Conservation (phyloP, 176 grass and related monocot genomes). For the Oryza coarctata region DNA sequence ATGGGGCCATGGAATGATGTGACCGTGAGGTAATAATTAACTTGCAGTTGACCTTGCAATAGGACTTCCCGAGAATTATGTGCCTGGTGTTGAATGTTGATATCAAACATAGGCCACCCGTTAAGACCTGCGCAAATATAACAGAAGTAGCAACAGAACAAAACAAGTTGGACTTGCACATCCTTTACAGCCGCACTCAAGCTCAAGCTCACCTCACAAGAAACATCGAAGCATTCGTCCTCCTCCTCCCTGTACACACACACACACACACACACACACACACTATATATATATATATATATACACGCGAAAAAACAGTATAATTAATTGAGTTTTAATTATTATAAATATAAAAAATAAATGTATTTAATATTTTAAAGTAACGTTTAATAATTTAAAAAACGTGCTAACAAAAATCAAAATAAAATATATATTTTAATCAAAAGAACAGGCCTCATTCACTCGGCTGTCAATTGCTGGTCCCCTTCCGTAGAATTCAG, state of each 20-base stretch:
- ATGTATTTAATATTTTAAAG: too few species aligned
- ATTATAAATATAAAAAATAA: too few species aligned
- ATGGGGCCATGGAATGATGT: not conserved
- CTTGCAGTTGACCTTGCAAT: not conserved
- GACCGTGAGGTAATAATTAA: not conserved
- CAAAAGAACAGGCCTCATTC: too few species aligned
- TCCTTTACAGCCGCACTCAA: not conserved
- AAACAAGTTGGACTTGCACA: not conserved
- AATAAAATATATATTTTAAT: too few species aligned
- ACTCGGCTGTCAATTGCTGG: slow-evolving; percentile 17
- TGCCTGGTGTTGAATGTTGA: not conserved
- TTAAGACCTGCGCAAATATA: not conserved
- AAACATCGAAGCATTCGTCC: too few species aligned
- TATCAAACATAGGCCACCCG: not conserved
- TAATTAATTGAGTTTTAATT: too few species aligned
- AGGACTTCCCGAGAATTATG: not conserved
- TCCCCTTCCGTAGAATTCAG: slow-evolving; percentile 4
- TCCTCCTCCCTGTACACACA: too few species aligned
- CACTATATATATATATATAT: too few species aligned
- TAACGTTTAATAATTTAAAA: too few species aligned
- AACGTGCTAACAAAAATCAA: too few species aligned
- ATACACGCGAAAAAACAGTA: too few species aligned
- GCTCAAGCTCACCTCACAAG: not conserved
- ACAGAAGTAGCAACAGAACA: not conserved
- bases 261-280: too few species aligned